These are phyloP conservation scores for Solanum pimpinellifolium DNA, from an alignment of 257 asterid genomes.

Conservation along the genomic window DNA sequence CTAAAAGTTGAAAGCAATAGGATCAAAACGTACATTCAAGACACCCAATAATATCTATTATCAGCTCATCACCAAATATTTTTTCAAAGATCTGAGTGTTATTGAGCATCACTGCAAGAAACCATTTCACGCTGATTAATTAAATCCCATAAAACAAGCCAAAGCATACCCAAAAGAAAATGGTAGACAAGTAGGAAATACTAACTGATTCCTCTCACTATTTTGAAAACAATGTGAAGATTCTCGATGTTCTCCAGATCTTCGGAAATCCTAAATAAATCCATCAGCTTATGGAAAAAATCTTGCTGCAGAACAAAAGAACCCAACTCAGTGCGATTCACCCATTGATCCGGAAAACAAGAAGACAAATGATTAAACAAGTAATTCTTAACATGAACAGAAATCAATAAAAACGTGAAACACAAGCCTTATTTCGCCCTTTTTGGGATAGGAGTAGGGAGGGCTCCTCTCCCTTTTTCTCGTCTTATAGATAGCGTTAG, in stretches of 20 bases:
- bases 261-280: slow-evolving; percentile 67
- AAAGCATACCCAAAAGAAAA: not conserved
- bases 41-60: slow-evolving; percentile 90
- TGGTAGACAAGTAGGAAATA: not conserved
- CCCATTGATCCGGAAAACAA: not conserved
- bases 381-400: not conserved
- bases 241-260: slow-evolving; percentile 75
- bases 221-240: slow-evolving; percentile 74
- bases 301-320: slow-evolving; percentile 48
- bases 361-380: not conserved
- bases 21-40: slow-evolving; percentile 62
- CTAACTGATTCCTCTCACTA: slow-evolving; percentile 88
- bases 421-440: not conserved
- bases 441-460: not conserved
- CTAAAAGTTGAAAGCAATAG: not conserved
- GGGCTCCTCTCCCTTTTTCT: not conserved
- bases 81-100: slow-evolving; percentile 83
- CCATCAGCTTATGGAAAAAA: slow-evolving; percentile 74
- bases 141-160: not conserved
- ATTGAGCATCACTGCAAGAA: slow-evolving; percentile 74
- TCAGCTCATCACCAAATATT: slow-evolving; percentile 83
- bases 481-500: not conserved
- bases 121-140: not conserved
- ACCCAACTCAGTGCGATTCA: not conserved
- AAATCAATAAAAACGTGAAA: not conserved